phyloP scores from a whole-genome alignment of 73 alveolate species.

The Breviolum minutum region DNA sequence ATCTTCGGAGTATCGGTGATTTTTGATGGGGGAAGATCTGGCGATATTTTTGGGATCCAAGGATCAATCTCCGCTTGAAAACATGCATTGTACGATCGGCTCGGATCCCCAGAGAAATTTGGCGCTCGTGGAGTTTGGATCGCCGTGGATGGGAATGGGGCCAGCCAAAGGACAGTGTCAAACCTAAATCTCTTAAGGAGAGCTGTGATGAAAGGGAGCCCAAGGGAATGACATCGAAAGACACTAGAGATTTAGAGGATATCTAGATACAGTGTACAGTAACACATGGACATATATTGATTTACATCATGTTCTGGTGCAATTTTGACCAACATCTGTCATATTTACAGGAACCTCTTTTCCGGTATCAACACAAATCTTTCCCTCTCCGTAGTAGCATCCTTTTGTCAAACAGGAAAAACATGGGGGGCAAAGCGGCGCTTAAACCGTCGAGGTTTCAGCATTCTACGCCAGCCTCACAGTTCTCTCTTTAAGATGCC shows the following conservation, averaged over 20 bases:
- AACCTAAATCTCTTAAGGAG: no score
- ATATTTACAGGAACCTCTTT: no score
- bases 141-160: no score
- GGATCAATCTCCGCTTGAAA: constrained; percentile 73
- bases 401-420: not conserved
- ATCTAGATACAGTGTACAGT: no score
- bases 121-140: not conserved
- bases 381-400: not conserved
- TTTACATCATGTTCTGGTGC: not conserved
- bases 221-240: not conserved
- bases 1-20: not conserved
- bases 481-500: constrained; percentile 55
- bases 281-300: not conserved
- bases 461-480: constrained; percentile 85
- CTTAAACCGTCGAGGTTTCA: constrained; percentile 1
- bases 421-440: no score
- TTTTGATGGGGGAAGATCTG: not conserved
- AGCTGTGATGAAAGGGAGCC: not conserved
- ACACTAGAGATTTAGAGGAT: no score
- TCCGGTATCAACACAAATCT: not conserved
- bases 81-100: constrained; percentile 90
- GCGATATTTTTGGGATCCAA: not conserved
- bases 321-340: no score
- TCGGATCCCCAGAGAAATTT: not conserved
- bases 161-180: no score